These are phyloP conservation scores for Torrubiella hemipterigena DNA, from an alignment of 2,329 filamentous ascomycete species.

Conservation along the genomic window DNA sequence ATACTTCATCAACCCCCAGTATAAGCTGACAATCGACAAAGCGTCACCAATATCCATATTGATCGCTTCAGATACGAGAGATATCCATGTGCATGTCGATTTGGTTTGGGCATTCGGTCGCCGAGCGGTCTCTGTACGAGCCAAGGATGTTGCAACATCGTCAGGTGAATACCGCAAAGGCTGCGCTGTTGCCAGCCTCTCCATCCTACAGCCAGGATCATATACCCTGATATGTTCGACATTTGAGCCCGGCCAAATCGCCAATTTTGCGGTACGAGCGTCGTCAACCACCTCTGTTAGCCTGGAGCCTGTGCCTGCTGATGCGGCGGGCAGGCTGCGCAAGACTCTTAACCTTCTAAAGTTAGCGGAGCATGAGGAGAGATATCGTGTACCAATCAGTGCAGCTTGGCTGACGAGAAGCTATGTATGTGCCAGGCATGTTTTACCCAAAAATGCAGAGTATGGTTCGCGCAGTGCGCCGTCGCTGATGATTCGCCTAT, in stretches of 20 bases:
- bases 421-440: slow-evolving; percentile 19
- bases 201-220: slow-evolving; percentile 50
- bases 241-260: slow-evolving; percentile 69
- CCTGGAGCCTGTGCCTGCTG: slow-evolving; percentile 52
- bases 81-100: slow-evolving; percentile 73
- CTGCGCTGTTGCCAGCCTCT: slow-evolving; percentile 57
- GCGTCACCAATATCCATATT: slow-evolving; percentile 58
- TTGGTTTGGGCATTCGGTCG: slow-evolving; percentile 67
- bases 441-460: slow-evolving; percentile 14
- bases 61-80: slow-evolving; percentile 53
- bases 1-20: slow-evolving; percentile 85
- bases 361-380: slow-evolving; percentile 30
- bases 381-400: slow-evolving; percentile 25
- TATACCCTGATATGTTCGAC: slow-evolving; percentile 90
- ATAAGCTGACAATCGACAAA: slow-evolving; percentile 47
- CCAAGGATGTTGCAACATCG: slow-evolving; percentile 67
- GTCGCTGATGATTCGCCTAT: slow-evolving; percentile 52
- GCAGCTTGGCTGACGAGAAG: slow-evolving; percentile 45
- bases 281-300: slow-evolving; percentile 46
- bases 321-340: slow-evolving; percentile 63
- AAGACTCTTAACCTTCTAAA: slow-evolving; percentile 44
- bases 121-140: slow-evolving; percentile 56
- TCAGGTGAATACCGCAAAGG: slow-evolving; percentile 84
- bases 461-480: slow-evolving; percentile 19
- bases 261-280: slow-evolving; percentile 64